Evolutionary conservation across 2,329 filamentous ascomycete genomes (phyloP).

Genomic region (Fusarium acutatum): DNA sequence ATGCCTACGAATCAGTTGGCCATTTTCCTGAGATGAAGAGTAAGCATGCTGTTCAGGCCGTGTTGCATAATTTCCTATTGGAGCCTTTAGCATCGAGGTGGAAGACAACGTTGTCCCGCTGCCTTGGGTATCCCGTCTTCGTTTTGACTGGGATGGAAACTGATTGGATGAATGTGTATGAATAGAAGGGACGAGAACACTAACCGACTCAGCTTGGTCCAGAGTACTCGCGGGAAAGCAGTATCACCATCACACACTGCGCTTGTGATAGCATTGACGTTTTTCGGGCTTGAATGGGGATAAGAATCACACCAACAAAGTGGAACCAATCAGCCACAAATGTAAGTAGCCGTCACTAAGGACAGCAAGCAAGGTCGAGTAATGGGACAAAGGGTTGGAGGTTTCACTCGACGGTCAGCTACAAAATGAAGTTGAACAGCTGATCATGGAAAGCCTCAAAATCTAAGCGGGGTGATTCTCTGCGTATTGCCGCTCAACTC

Average conservation of each 20-base stretch:
- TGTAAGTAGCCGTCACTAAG: conserved; percentile 5
- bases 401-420: background rate
- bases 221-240: background rate
- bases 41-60: conserved; percentile 8
- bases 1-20: background rate
- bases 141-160: background rate
- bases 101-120: conserved; percentile 15
- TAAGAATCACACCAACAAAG: conserved; percentile 13
- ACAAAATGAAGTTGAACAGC: background rate
- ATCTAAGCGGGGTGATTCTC: conserved; percentile 1
- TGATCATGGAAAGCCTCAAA: background rate
- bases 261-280: conserved; percentile 5
- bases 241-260: conserved; percentile 8
- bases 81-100: conserved; percentile 8
- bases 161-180: conserved; percentile 14
- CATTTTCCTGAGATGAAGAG: conserved; percentile 4
- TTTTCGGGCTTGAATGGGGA: background rate
- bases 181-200: conserved; percentile 19
- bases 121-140: conserved; percentile 30
- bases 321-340: conserved; percentile 24
- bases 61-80: conserved; percentile 15
- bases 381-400: background rate
- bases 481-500: background rate
- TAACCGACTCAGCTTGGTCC: background rate
- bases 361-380: background rate